A percentile compares a stretch with the other conserved stretches of the same genome.
Conservation (phyloP, 495 filamentous ascomycete species). For the Talaromyces liani region DNA sequence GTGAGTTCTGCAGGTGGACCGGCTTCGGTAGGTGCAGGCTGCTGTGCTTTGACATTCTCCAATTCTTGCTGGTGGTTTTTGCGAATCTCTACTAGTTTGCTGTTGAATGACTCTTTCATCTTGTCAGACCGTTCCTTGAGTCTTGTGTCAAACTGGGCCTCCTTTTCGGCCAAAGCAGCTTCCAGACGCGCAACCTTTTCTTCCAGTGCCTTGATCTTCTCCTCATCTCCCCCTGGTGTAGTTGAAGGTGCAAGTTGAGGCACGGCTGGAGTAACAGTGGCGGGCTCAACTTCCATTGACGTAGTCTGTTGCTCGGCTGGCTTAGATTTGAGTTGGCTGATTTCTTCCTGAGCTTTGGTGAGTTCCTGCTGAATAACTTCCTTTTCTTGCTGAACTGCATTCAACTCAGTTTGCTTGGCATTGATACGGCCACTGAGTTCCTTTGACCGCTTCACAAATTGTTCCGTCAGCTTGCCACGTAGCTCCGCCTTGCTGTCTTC, state of each 20-base stretch:
- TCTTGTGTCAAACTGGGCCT: slow-evolving; percentile 45
- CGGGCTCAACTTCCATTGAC: slow-evolving; percentile 20
- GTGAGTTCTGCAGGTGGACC: slow-evolving; percentile 18
- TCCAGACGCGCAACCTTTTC: slow-evolving; percentile 42
- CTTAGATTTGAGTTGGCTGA: slow-evolving; percentile 31
- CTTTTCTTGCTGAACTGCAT: slow-evolving; percentile 42
- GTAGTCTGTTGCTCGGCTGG: slow-evolving; percentile 18
- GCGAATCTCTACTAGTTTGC: slow-evolving; percentile 57
- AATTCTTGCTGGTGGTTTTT: slow-evolving; percentile 51
- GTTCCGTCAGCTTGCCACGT: slow-evolving; percentile 46
- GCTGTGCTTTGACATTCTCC: slow-evolving; percentile 55
- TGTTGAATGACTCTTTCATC: slow-evolving; percentile 64
- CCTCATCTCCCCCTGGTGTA: slow-evolving; percentile 21
- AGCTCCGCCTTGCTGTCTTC: slow-evolving; percentile 42
- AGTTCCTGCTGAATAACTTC: slow-evolving; percentile 41
- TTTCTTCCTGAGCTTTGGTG: slow-evolving; percentile 34
- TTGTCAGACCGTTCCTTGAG: slow-evolving; percentile 60
- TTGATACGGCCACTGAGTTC: slow-evolving; percentile 42
- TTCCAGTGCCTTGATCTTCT: slow-evolving; percentile 34
- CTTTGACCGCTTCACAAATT: slow-evolving; percentile 54
- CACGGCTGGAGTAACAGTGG: slow-evolving; percentile 32
- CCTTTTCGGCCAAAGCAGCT: slow-evolving; percentile 42
- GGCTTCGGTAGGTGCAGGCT: slow-evolving; percentile 46
- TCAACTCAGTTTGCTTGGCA: slow-evolving; percentile 38
- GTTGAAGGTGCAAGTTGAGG: slow-evolving; percentile 25